Evolutionary conservation across 805 yeast genomes (phyloP).

Genomic region (Nakazawaea ernobii): DNA sequence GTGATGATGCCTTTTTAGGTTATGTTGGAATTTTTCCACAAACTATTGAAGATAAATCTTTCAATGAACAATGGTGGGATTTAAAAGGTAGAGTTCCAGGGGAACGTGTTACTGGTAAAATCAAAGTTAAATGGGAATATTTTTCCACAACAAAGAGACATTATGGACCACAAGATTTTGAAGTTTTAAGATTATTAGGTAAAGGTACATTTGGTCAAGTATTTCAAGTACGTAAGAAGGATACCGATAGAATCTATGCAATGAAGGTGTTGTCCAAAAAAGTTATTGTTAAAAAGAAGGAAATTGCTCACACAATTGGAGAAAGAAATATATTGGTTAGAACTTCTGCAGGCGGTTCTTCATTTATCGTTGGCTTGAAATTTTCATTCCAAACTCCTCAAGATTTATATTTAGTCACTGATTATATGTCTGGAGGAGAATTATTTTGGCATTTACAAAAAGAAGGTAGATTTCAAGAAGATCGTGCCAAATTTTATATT

Average conservation of each 20-base stretch:
- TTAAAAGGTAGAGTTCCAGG: slow-evolving; percentile 70
- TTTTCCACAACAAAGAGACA: slow-evolving; percentile 64
- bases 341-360: slow-evolving; percentile 73
- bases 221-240: slow-evolving; percentile 88
- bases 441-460: slow-evolving; percentile 94
- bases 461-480: slow-evolving; percentile 91
- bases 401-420: slow-evolving; percentile 90
- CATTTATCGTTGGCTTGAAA: slow-evolving; percentile 94
- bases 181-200: slow-evolving; percentile 83
- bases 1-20: slow-evolving; percentile 82
- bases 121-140: slow-evolving; percentile 71
- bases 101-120: slow-evolving; percentile 72
- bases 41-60: slow-evolving; percentile 33
- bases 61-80: slow-evolving; percentile 64
- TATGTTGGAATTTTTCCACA: slow-evolving; percentile 71
- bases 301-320: slow-evolving; percentile 96
- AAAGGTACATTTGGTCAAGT: slow-evolving; percentile 98
- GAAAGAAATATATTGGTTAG: slow-evolving; percentile 92
- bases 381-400: slow-evolving; percentile 94
- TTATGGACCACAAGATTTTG: slow-evolving; percentile 93
- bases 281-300: slow-evolving; percentile 93
- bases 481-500: slow-evolving; percentile 92
- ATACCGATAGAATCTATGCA: slow-evolving; percentile 88
- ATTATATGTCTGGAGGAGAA: slow-evolving; percentile 98
- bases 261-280: slow-evolving; percentile 96